Percentiles rank a stretch among this genome's conserved stretches.
These are phyloP conservation scores for Cercis canadensis DNA, from an alignment of 306 rosid species.

Conservation along the genomic window DNA sequence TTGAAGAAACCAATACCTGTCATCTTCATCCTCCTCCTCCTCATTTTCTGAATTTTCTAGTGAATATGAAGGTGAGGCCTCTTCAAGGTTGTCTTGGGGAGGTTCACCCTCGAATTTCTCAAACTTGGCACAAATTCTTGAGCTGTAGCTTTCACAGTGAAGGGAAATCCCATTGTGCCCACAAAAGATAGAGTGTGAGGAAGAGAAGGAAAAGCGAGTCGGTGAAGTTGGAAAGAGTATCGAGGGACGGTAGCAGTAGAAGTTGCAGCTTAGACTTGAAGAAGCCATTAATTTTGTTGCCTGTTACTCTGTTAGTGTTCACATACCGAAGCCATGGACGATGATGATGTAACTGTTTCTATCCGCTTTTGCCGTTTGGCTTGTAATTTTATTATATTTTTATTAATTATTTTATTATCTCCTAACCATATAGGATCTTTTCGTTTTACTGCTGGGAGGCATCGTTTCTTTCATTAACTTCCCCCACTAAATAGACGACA, in stretches of 20 bases:
- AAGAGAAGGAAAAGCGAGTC: slow-evolving; percentile 56
- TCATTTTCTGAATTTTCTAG: slow-evolving; percentile 26
- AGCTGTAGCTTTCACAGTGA: slow-evolving; percentile 30
- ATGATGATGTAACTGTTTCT: background rate
- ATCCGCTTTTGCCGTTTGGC: background rate
- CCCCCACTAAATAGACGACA: too few species aligned
- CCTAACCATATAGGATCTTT: too few species aligned
- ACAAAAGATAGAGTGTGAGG: slow-evolving; percentile 44
- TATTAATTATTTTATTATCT: too few species aligned
- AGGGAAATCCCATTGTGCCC: slow-evolving; percentile 44
- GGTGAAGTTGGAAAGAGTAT: slow-evolving; percentile 52
- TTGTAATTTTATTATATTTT: background rate
- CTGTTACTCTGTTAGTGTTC: too few species aligned
- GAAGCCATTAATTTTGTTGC: slow-evolving; percentile 57
- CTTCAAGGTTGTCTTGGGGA: slow-evolving; percentile 42
- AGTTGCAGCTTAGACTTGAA: slow-evolving; percentile 52
- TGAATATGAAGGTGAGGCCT: slow-evolving; percentile 42
- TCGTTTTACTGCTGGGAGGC: too few species aligned
- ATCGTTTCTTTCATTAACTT: too few species aligned
- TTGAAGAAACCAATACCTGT: slow-evolving; percentile 57
- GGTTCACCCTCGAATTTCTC: slow-evolving; percentile 73
- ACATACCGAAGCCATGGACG: slow-evolving; percentile 22
- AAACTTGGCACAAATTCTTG: slow-evolving; percentile 76
- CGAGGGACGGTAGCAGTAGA: slow-evolving; percentile 40
- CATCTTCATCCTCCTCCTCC: slow-evolving; percentile 80